Conservation (phyloP, 2,329 filamentous ascomycete species). For the Lecanicillium sp. region DNA sequence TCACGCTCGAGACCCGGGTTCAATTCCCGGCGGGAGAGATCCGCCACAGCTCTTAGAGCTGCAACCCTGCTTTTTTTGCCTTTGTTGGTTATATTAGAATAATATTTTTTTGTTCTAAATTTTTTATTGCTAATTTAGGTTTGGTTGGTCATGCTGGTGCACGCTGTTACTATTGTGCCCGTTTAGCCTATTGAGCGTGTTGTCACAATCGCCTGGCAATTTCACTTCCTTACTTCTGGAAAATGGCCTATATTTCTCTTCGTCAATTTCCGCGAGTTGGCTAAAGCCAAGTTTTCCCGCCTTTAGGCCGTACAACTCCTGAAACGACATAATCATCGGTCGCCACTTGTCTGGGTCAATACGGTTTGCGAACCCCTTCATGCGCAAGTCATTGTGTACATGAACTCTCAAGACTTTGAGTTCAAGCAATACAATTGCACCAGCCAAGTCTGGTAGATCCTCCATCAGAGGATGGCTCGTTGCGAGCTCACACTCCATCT, state of each 20-base stretch:
- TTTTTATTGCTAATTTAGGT: not conserved
- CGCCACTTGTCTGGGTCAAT: slow-evolving; percentile 34
- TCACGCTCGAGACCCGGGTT: slow-evolving; percentile 16
- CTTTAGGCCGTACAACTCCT: slow-evolving; percentile 32
- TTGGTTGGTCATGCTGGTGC: no score
- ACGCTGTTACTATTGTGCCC: no score
- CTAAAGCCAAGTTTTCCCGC: slow-evolving; percentile 16
- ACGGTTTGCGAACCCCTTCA: slow-evolving; percentile 28
- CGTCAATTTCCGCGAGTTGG: slow-evolving; percentile 18
- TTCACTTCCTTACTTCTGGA: no score
- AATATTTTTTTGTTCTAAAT: slow-evolving; percentile 2
- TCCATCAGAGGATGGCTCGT: slow-evolving; percentile 22
- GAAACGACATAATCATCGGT: slow-evolving; percentile 36
- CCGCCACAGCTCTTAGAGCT: slow-evolving; percentile 8
- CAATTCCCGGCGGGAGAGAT: slow-evolving; percentile 16
- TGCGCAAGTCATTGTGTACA: slow-evolving; percentile 22
- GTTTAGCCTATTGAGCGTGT: no score
- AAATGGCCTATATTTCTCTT: slow-evolving; percentile 20
- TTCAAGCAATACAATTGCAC: slow-evolving; percentile 24
- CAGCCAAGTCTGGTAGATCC: slow-evolving; percentile 21
- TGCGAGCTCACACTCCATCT: slow-evolving; percentile 33
- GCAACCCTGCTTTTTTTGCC: slow-evolving; percentile 4
- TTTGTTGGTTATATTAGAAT: not conserved
- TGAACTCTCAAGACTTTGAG: slow-evolving; percentile 27
- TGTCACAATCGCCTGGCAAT: no score